These are phyloP conservation scores for Plicaturopsis crispa DNA, from an alignment of 768 basidiomycete genomes.

Conservation along the genomic window DNA sequence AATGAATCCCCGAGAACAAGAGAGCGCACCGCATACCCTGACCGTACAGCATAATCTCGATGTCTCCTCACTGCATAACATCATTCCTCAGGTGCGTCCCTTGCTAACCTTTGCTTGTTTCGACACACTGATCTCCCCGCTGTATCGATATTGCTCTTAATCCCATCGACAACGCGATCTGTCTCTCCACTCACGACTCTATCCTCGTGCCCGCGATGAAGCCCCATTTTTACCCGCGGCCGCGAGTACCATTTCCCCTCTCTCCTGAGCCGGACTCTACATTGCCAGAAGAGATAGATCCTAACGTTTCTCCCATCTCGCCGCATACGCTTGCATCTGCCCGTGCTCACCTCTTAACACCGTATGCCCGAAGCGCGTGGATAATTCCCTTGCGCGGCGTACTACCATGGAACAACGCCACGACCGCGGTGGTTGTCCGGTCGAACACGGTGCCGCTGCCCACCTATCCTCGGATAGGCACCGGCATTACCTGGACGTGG, in stretches of 20 bases:
- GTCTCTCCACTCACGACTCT: too few species aligned
- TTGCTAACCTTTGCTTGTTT: too few species aligned
- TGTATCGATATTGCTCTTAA: too few species aligned
- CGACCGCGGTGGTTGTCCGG: slow-evolving; percentile 29
- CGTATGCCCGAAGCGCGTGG: slow-evolving; percentile 43
- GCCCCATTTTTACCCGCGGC: slow-evolving; percentile 14
- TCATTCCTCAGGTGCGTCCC: slow-evolving; percentile 38
- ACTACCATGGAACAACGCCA: slow-evolving; percentile 39
- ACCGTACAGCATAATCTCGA: slow-evolving; percentile 29
- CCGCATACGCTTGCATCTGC: slow-evolving; percentile 25
- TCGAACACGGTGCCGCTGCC: slow-evolving; percentile 12
- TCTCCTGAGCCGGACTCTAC: slow-evolving; percentile 14
- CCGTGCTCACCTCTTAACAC: slow-evolving; percentile 15
- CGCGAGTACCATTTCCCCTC: slow-evolving; percentile 10
- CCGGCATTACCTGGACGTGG: slow-evolving; percentile 40
- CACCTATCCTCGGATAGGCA: slow-evolving; percentile 9
- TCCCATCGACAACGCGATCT: too few species aligned
- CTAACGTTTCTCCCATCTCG: slow-evolving; percentile 27
- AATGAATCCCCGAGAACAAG: too few species aligned
- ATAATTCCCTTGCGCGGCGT: slow-evolving; percentile 49
- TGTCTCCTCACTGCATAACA: slow-evolving; percentile 22
- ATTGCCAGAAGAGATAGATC: slow-evolving; percentile 25
- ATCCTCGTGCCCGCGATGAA: too few species aligned
- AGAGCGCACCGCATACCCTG: too few species aligned
- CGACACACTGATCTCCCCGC: too few species aligned